Evolutionary conservation across 2,329 filamentous ascomycete genomes (phyloP).

Genomic region (Xylaria sp.): DNA sequence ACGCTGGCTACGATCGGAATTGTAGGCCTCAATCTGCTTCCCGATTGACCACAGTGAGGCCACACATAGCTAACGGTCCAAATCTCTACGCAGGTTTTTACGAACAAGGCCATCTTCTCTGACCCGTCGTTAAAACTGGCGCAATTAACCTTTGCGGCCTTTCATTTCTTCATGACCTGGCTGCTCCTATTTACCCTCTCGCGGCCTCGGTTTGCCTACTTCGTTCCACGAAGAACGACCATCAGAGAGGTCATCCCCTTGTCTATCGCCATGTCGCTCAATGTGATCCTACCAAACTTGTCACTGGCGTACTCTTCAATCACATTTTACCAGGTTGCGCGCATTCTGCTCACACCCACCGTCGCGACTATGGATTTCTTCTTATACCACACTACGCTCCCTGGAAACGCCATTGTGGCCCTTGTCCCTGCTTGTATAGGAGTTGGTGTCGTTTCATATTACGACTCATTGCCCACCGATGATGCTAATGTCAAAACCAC

Average conservation of each 20-base stretch:
- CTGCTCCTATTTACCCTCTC: constrained; percentile 71
- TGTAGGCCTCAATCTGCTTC: constrained; percentile 54
- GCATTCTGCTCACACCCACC: constrained; percentile 73
- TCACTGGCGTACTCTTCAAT: constrained; percentile 75
- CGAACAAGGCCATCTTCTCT: constrained; percentile 76
- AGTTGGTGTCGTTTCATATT: constrained; percentile 74
- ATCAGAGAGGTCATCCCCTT: constrained; percentile 70
- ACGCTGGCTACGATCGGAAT: constrained; percentile 72
- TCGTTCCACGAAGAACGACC: constrained; percentile 66
- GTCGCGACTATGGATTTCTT: constrained; percentile 74
- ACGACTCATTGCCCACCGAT: constrained; percentile 67
- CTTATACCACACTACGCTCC: constrained; percentile 68
- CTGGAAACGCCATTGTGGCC: constrained; percentile 63
- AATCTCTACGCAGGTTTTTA: constrained; percentile 66
- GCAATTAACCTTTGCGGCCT: constrained; percentile 74
- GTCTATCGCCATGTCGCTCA: constrained; percentile 74
- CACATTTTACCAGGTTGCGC: constrained; percentile 76
- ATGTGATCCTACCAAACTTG: constrained; percentile 75
- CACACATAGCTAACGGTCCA: constrained; percentile 18
- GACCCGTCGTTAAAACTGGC: constrained; percentile 69
- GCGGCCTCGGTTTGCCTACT: constrained; percentile 67
- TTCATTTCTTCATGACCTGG: constrained; percentile 76
- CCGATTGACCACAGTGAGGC: neutral
- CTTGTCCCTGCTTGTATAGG: constrained; percentile 71
- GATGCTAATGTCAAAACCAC: constrained; percentile 66